Evolutionary conservation across 345 rosid species (phyloP).

Genomic region (Aquilaria malaccensis): DNA sequence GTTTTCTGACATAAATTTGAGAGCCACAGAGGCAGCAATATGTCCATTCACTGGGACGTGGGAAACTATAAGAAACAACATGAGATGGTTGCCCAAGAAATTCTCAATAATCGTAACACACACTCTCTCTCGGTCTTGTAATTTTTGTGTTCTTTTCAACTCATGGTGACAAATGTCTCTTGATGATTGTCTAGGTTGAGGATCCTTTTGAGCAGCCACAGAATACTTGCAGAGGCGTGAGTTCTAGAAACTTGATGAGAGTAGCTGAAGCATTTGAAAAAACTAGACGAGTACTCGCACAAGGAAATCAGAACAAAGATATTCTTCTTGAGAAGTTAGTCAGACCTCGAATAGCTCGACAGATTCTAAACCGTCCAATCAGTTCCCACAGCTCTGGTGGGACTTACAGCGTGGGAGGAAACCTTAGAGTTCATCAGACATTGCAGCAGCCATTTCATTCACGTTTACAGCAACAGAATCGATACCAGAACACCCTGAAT

Average conservation of each 20-base stretch:
- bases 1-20: constrained; percentile 48
- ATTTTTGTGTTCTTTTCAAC: neutral
- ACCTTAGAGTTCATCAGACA: too few relatives aligned
- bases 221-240: constrained; percentile 68
- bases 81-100: constrained; percentile 74
- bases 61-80: constrained; percentile 52
- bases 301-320: constrained; percentile 19
- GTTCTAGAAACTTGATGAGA: constrained; percentile 34
- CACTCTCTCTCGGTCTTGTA: constrained; percentile 9
- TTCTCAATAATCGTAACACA: constrained; percentile 55
- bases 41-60: constrained; percentile 69
- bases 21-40: constrained; percentile 54
- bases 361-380: too few relatives aligned
- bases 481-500: too few relatives aligned
- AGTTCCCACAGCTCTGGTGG: too few relatives aligned
- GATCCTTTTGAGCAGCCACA: constrained; percentile 90
- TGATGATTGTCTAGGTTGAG: constrained; percentile 49
- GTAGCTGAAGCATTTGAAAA: constrained; percentile 47
- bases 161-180: neutral
- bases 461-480: too few relatives aligned
- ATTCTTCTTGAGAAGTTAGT: constrained; percentile 30
- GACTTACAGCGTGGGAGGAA: too few relatives aligned
- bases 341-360: constrained; percentile 25
- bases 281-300: constrained; percentile 30
- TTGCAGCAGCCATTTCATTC: too few relatives aligned